Evolutionary conservation across 176 grass and related monocot genomes (phyloP).

Genomic region (Guadua angustifolia): DNA sequence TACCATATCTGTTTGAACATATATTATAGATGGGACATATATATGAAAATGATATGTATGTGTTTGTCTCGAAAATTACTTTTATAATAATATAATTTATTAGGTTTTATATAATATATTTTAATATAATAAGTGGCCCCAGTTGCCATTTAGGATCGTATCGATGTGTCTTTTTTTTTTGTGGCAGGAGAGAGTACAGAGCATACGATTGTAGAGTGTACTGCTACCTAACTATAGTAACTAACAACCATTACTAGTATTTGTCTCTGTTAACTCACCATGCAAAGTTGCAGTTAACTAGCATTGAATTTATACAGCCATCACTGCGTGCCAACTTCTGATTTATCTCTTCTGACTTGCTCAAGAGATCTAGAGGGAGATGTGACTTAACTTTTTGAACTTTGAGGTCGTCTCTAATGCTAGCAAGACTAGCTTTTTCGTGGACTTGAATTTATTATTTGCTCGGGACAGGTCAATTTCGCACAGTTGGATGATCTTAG

Average conservation of each 20-base stretch:
- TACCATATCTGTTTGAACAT: too few relatives aligned
- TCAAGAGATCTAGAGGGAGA: background rate
- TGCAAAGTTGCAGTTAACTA: background rate
- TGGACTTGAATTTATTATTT: conserved; percentile 18
- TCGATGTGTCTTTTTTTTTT: too few relatives aligned
- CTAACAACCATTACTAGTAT: background rate
- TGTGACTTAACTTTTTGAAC: background rate
- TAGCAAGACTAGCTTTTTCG: conserved; percentile 1
- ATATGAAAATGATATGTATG: too few relatives aligned
- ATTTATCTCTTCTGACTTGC: conserved; percentile 26
- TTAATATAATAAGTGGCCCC: too few relatives aligned
- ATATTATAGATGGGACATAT: too few relatives aligned
- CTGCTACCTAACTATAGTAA: background rate
- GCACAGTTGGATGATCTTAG: background rate
- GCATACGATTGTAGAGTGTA: background rate
- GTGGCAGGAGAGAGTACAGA: background rate
- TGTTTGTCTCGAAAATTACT: too few relatives aligned
- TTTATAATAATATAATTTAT: too few relatives aligned
- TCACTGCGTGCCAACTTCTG: conserved; percentile 7
- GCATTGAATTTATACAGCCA: conserved; percentile 14
- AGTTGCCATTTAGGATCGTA: too few relatives aligned
- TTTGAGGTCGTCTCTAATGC: conserved; percentile 17
- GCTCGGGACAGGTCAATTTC: background rate
- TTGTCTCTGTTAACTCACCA: background rate
- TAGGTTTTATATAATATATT: too few relatives aligned